These are phyloP conservation scores for Saksenaea oblongispora DNA, from an alignment of 371 early-diverging fungal genomes.

Conservation along the genomic window DNA sequence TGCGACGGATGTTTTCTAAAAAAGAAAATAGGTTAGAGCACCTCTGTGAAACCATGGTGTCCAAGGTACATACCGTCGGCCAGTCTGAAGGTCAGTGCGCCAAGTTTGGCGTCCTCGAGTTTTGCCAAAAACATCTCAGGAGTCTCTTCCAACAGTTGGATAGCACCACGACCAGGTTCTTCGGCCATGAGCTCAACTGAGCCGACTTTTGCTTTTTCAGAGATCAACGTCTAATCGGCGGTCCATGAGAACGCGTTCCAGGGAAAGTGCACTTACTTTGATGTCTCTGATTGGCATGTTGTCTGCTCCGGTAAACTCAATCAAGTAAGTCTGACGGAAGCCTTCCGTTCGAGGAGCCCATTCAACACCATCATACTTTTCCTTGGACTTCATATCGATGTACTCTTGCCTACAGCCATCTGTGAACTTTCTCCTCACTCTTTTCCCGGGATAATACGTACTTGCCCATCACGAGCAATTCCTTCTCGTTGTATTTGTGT, in stretches of 20 bases:
- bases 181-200: conserved; percentile 12
- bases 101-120: conserved; percentile 29
- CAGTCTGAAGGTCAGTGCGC: conserved; percentile 20
- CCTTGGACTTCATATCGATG: conserved; percentile 41
- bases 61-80: conserved; percentile 18
- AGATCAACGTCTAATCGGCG: conserved; percentile 6
- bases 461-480: conserved; percentile 37
- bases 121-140: conserved; percentile 38
- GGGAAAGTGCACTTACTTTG: conserved; percentile 18
- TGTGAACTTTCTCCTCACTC: neutral
- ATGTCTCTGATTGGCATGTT: conserved; percentile 26
- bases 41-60: too few species aligned
- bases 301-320: conserved; percentile 37
- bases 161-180: conserved; percentile 29
- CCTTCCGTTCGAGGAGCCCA: neutral
- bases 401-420: conserved; percentile 26
- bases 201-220: neutral
- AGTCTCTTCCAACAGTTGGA: conserved; percentile 28
- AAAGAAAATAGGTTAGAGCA: neutral
- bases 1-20: conserved; percentile 19
- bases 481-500: conserved; percentile 16
- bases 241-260: neutral
- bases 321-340: conserved; percentile 11
- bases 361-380: conserved; percentile 27
- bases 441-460: conserved; percentile 1